These are phyloP conservation scores for Podila horticola DNA, from an alignment of 192 early-diverging fungal genomes.

Conservation along the genomic window DNA sequence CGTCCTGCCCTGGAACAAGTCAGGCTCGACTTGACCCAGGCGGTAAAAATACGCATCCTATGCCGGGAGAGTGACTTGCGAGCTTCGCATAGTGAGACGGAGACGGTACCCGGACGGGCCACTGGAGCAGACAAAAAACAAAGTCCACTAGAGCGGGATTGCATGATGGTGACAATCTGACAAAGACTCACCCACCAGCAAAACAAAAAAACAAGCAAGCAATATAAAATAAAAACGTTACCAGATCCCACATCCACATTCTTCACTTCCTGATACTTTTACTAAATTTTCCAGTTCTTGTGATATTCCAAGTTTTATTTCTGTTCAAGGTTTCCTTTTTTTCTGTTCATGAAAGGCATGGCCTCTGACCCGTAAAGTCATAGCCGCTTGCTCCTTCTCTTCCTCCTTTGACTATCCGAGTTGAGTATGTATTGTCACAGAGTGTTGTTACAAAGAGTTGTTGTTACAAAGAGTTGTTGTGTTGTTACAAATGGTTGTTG, in stretches of 20 bases:
- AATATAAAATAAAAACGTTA: no score
- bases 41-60: no score
- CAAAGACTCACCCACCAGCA: no score
- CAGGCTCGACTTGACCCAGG: no score
- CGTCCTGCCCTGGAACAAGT: no score
- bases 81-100: no score
- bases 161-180: no score
- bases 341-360: slow-evolving; percentile 18
- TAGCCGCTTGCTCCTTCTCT: slow-evolving; percentile 7
- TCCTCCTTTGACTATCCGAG: slow-evolving; percentile 9
- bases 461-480: slow-evolving; percentile 20
- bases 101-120: no score
- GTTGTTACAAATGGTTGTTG: slow-evolving; percentile 6
- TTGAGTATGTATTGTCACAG: slow-evolving; percentile 12
- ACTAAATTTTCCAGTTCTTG: slow-evolving; percentile 20
- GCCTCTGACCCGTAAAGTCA: slow-evolving; percentile 14
- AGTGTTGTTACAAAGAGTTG: slow-evolving; percentile 22
- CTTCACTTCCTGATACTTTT: slow-evolving; percentile 20
- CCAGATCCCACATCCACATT: neutral
- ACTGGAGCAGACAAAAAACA: no score
- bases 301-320: slow-evolving; percentile 28
- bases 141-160: no score
- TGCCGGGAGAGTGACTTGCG: no score
- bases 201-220: no score
- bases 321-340: neutral